Evolutionary conservation across 208 protist species (phyloP).

Genomic region (Tritrichomonas foetus): DNA sequence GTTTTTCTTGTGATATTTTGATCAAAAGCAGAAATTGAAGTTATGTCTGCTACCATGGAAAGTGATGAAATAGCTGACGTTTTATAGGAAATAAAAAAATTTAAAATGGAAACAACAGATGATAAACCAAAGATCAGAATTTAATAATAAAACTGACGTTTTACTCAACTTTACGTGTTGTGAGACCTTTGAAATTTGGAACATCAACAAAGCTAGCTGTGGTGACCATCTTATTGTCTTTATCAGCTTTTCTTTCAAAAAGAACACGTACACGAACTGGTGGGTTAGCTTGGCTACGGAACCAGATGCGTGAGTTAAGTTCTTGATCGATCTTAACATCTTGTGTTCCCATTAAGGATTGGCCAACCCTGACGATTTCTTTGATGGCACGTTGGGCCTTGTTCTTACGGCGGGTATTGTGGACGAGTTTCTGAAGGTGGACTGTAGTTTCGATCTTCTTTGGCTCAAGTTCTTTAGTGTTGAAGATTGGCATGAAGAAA

Average conservation of each 20-base stretch:
- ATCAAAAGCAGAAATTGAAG: no score
- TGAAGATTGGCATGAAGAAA: not conserved
- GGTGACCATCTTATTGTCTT: conserved; percentile 26
- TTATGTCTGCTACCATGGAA: no score
- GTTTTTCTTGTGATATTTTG: no score
- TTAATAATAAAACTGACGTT: no score
- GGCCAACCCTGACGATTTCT: not conserved
- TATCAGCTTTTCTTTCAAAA: conserved; percentile 2
- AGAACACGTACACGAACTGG: conserved; percentile 21
- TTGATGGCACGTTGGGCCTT: not conserved
- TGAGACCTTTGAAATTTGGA: not conserved
- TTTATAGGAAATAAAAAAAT: no score
- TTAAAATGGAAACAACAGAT: no score
- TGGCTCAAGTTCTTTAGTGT: not conserved
- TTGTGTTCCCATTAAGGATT: not conserved
- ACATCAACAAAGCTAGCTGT: not conserved
- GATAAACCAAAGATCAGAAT: no score
- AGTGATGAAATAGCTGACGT: no score
- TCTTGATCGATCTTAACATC: not conserved
- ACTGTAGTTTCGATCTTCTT: not conserved
- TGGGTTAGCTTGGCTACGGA: not conserved
- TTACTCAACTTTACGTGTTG: not conserved
- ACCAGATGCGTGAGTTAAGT: conserved; percentile 11
- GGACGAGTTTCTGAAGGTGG: not conserved
- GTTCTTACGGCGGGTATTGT: not conserved